Base-by-base conservation (phyloP, 2,329 filamentous ascomycete species). In the Coniochaeta ligniaria region DNA sequence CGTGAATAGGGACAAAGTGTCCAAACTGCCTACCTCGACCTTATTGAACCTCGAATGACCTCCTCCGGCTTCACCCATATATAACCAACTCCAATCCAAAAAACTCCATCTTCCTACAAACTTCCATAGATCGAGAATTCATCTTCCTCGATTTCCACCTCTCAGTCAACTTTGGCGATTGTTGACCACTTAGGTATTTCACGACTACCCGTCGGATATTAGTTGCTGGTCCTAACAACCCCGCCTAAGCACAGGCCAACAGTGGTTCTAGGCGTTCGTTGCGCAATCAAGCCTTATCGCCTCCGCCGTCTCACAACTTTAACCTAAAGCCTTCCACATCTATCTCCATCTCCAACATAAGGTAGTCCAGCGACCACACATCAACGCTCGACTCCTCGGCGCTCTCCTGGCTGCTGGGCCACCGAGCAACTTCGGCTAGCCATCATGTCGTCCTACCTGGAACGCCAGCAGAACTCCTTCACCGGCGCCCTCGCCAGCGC, bases 381-480 rank as follows among this genome's bases (percentile, higher is more conserved):
- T 52, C 47, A 28, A 31, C 47, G 47, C 47, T 26, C 24, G 24
- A 52, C 47, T 52, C 12, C 24, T 26, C 47, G 22, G 22, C 47
- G 6, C 17, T 52, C 43, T 47, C 24, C 47, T n/a, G 47, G 14
- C 47, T 52, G 26, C 47, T 28, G 14, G 47, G 47, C 47, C 22
- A 52, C 22, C 47, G 47, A 52, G 14, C 47, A 52, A 17, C 47
- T 4, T 52, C 12, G 26, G 47, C 47, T 52, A 26, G 54, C 59
- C 67, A 88, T 86, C 57, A 69, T 68, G 67, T 62, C 65, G 83
- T 86, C 85, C 61, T 87, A 84, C 66, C 81, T 90, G 63, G 84
- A 89, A 67, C 85, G 84, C 67, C 85, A 88, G 73, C 81, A 86
- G 65, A 84, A 82, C 61, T 80, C 76, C 66, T 86, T 88, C 75